Conservation (phyloP, 805 yeast species). For the Hanseniaspora nectarophila region DNA sequence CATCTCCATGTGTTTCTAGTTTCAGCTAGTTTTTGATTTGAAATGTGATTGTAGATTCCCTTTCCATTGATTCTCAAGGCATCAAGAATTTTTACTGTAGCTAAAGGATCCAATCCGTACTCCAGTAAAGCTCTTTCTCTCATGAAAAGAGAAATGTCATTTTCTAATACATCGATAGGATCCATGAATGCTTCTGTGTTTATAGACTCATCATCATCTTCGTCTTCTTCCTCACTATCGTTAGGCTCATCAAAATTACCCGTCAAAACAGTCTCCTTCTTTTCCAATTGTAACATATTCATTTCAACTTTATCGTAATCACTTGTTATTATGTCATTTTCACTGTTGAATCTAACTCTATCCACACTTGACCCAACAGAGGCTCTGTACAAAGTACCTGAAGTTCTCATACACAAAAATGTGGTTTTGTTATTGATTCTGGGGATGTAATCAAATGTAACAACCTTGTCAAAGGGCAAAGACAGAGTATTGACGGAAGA, state of each 20-base stretch:
- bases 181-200: conserved; percentile 20
- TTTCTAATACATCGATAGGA: conserved; percentile 40
- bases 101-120: conserved; percentile 56
- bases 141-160: conserved; percentile 66
- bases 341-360: conserved; percentile 52
- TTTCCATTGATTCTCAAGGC: conserved; percentile 28
- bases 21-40: conserved; percentile 41
- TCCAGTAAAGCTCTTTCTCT: conserved; percentile 59
- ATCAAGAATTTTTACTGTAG: conserved; percentile 50
- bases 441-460: conserved; percentile 74
- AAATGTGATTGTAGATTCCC: conserved; percentile 14
- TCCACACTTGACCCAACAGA: conserved; percentile 56
- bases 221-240: conserved; percentile 19
- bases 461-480: conserved; percentile 69
- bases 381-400: conserved; percentile 79
- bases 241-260: conserved; percentile 18
- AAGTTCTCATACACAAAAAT: conserved; percentile 77
- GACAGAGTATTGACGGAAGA: conserved; percentile 62
- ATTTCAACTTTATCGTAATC: conserved; percentile 29
- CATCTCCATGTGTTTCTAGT: conserved; percentile 82
- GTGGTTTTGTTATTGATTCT: conserved; percentile 45
- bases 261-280: conserved; percentile 22
- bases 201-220: conserved; percentile 19
- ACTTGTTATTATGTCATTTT: conserved; percentile 49
- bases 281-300: conserved; percentile 23